Evolutionary conservation across 2,329 filamentous ascomycete genomes (phyloP).

Genomic region (Davidsoniella virescens): DNA sequence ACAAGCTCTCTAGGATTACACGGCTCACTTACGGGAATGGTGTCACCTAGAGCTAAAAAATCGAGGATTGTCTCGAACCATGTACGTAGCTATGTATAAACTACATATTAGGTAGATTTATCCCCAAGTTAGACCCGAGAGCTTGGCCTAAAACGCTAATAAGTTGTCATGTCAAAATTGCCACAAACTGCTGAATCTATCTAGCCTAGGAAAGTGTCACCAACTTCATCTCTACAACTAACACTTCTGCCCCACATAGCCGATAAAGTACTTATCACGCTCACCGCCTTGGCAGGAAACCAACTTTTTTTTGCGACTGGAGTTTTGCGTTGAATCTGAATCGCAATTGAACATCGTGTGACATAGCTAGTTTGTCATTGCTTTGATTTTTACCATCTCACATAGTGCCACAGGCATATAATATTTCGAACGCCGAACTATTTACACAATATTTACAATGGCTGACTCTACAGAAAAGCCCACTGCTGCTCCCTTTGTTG

Average conservation of each 20-base stretch:
- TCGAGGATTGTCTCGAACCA: too few relatives aligned
- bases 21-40: too few relatives aligned
- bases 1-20: too few relatives aligned
- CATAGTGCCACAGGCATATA: background rate
- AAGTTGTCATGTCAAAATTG: too few relatives aligned
- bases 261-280: background rate
- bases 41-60: too few relatives aligned
- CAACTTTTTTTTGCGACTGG: constrained; percentile 8
- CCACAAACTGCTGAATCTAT: too few relatives aligned
- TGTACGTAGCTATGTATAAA: too few relatives aligned
- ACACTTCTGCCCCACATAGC: background rate
- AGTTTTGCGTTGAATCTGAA: background rate
- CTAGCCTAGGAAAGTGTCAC: background rate
- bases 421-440: background rate
- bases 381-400: background rate
- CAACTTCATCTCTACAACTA: background rate
- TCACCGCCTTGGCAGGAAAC: constrained; percentile 12
- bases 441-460: background rate
- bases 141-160: too few relatives aligned
- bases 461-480: constrained; percentile 1
- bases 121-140: too few relatives aligned
- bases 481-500: constrained; percentile 7
- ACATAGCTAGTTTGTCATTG: background rate
- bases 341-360: background rate
- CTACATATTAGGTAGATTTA: too few relatives aligned